phyloP scores from a whole-genome alignment of 345 rosid species.

The Euphorbia tirucalli region DNA sequence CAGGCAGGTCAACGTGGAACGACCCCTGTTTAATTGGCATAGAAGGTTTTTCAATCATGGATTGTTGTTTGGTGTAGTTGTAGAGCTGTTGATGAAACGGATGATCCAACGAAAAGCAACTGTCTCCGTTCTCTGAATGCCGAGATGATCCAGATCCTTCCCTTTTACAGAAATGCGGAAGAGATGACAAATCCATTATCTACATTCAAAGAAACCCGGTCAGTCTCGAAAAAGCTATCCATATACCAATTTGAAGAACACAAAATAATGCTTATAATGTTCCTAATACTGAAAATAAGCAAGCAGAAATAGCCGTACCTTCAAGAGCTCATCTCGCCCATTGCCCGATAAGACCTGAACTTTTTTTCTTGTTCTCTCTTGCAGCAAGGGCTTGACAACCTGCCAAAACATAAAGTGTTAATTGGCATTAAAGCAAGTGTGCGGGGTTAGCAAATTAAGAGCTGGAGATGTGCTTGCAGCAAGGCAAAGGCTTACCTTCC shows the following conservation, averaged over 20 bases:
- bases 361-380: constrained; percentile 86
- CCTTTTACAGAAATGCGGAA: constrained; percentile 84
- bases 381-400: constrained; percentile 94
- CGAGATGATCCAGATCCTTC: constrained; percentile 86
- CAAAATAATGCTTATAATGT: too few relatives aligned
- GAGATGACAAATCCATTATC: constrained; percentile 78
- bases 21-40: constrained; percentile 78
- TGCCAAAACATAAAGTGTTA: constrained; percentile 28
- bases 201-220: constrained; percentile 28
- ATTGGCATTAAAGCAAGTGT: background rate
- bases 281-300: constrained; percentile 1
- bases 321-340: constrained; percentile 76
- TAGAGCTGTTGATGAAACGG: constrained; percentile 88
- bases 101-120: constrained; percentile 72
- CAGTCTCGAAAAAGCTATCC: background rate
- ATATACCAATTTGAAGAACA: too few relatives aligned
- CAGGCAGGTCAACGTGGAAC: constrained; percentile 81
- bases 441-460: background rate
- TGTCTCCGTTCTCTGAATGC: constrained; percentile 42
- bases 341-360: constrained; percentile 73
- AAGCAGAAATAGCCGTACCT: constrained; percentile 42
- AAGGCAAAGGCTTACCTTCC: constrained; percentile 54
- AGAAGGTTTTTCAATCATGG: constrained; percentile 26
- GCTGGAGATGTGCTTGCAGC: background rate
- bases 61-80: constrained; percentile 73